Percentiles rank a stretch among this genome's conserved stretches.
Evolutionary conservation across 1,284 basidiomycete species (phyloP).

Genomic region (Moesziomyces parantarcticus): DNA sequence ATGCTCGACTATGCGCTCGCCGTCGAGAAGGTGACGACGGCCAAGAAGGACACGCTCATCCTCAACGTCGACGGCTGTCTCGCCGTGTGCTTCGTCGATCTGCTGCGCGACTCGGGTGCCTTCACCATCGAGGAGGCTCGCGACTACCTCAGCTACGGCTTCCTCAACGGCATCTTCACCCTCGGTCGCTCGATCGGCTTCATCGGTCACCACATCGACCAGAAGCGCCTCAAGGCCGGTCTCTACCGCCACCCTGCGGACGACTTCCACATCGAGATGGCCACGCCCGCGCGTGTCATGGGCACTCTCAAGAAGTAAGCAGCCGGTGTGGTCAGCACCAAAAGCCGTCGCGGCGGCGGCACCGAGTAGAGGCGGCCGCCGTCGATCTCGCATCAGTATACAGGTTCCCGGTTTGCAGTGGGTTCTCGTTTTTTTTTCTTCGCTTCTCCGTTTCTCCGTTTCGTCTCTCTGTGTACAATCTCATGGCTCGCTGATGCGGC

Average conservation of each 20-base stretch:
- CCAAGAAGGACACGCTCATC: slow-evolving; percentile 89
- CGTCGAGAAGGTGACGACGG: slow-evolving; percentile 95
- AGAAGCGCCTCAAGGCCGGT: slow-evolving; percentile 76
- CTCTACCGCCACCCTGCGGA: slow-evolving; percentile 69
- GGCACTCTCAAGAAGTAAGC: slow-evolving; percentile 53
- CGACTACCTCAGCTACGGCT: slow-evolving; percentile 92
- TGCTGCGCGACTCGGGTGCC: slow-evolving; percentile 89
- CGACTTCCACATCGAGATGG: slow-evolving; percentile 67
- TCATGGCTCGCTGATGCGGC: background rate
- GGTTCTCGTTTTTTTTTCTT: slow-evolving; percentile 9
- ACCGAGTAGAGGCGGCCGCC: background rate
- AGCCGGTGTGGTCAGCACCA: background rate
- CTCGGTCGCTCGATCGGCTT: slow-evolving; percentile 97
- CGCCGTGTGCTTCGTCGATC: slow-evolving; percentile 96
- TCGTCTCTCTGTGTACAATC: slow-evolving; percentile 29
- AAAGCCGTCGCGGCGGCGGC: background rate
- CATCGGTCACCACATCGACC: slow-evolving; percentile 93
- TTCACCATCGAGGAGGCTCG: slow-evolving; percentile 96
- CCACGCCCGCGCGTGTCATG: slow-evolving; percentile 60
- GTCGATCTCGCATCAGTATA: slow-evolving; percentile 2
- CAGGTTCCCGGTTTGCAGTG: slow-evolving; percentile 16
- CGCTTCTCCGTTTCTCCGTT: slow-evolving; percentile 4
- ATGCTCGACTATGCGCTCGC: slow-evolving; percentile 95
- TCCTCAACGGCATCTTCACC: slow-evolving; percentile 95
- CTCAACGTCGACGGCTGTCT: slow-evolving; percentile 89